Evolutionary conservation across 2,329 filamentous ascomycete genomes (phyloP).

Genomic region (Byssothecium circinans): DNA sequence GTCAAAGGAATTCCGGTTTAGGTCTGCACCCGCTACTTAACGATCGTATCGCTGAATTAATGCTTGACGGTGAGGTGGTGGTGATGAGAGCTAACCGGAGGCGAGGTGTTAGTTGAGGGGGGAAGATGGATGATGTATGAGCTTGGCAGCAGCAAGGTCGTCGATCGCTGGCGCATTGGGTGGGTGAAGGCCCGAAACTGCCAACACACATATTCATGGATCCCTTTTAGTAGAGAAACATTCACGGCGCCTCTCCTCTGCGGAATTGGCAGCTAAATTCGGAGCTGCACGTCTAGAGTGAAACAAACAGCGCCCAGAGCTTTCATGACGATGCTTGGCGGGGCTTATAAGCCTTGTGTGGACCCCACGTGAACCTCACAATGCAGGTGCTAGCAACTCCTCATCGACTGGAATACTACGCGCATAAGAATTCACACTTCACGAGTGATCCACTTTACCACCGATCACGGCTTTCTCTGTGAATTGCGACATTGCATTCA

Average conservation of each 20-base stretch:
- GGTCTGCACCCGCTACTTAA: conserved; percentile 11
- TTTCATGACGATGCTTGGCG: no score
- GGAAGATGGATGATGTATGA: conserved; percentile 25
- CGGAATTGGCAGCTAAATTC: neutral
- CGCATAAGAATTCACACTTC: no score
- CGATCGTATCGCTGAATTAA: conserved; percentile 13
- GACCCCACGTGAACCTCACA: no score
- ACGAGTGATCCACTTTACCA: no score
- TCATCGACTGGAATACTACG: no score
- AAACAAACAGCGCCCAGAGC: no score
- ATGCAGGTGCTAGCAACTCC: no score
- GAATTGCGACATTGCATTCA: no score
- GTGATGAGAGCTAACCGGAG: neutral
- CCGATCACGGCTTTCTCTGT: no score
- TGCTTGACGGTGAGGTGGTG: conserved; percentile 4
- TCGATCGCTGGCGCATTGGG: conserved; percentile 18
- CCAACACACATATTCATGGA: conserved; percentile 19
- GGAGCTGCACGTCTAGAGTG: no score
- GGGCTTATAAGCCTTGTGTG: no score
- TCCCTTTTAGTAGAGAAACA: no score
- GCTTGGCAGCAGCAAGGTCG: conserved; percentile 18
- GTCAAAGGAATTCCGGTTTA: conserved; percentile 15
- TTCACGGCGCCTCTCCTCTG: conserved; percentile 3
- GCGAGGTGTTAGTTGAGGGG: neutral
- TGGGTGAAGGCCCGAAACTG: conserved; percentile 22